Base-by-base conservation (phyloP, 1,284 basidiomycete genomes). In the Phylloporus sp. region DNA sequence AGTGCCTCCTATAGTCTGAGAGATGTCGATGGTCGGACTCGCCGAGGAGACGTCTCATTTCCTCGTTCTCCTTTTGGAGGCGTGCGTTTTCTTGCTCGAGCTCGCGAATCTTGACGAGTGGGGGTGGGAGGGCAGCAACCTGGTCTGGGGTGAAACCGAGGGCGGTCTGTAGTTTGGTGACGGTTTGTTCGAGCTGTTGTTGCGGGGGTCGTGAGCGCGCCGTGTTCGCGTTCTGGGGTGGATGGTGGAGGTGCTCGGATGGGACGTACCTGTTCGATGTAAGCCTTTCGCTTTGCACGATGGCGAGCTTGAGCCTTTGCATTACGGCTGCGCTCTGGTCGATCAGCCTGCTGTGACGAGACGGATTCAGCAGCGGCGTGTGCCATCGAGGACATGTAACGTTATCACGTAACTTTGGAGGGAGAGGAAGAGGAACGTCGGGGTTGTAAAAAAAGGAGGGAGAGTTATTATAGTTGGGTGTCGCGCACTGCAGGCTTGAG, bases 231-330 rank as follows among this genome's bases (percentile, higher is more conserved):
- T 61, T 11, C 28, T 8, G 13, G n/a, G 62, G 60, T 10, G 34
- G 34, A 10, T 37, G 34, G 34, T 8, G 34, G 34, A 37, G 34
- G 34, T 15, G 34, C 34, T 37, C 34, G 34, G 34, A 37, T 15
- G 34, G 8, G 51, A 64, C 64, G 15, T 2, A 93, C 93, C 81
- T 94, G 90, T 71, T 95, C 93, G 72, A 96, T 93, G 80, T 96
- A 95, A 17, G 93, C 94, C 81, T 96, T 96, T 77, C 94, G 86
- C 79, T 96, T 96, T 74, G 94, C 94, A 62, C 94, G 87, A 82
- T 96, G 94, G 71, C 94, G 83, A 59, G 94, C 93, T 80, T 96
- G 94, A 6, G 94, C 94, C 76, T 92, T 93, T 62, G 92, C 92
- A 79, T 93, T 94, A 80, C 92, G 87, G 80, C 88, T 90, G 66